Evolutionary conservation across 805 yeast genomes (phyloP), one percentile per base, ranked within the genome.

Genomic region (Wickerhamomyces hampshirensis): DNA sequence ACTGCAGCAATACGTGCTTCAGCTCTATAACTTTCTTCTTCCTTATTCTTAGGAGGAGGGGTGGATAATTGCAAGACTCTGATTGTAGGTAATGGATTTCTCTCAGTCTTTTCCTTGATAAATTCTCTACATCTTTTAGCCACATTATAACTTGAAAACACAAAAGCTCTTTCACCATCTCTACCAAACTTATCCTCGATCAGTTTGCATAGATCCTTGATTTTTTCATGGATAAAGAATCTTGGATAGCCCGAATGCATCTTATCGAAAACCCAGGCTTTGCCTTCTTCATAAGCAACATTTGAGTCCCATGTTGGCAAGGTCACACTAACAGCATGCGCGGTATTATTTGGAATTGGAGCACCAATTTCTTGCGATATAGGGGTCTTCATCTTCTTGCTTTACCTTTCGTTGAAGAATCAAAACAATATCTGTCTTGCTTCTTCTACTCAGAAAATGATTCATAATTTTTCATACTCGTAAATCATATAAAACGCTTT

Each of bases 291-390:
- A 53, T 93, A 93, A 4, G 87, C 96, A 1, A 93, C 84, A 4
- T 84, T 86, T 30, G 95, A 87, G 33, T 77, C 83, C 98, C 98
- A 93, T 0, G 96, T 84, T 6, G 98, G 98, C 23, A 91, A 69
- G 2, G 95, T 84, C 31, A 91, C 97, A 10, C 96, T 85, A 2
- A 91, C 96, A 0, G 97, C 96, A 59, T 93, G 98, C 3, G 82
- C 79, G 0, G 94, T 82, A 56, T 86, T 80, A 41, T 84, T 81
- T 3, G 98, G 97, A 40, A 93, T 89, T 2, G 96, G 77, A 13
- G 74, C 82, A 4, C 97, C 97, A 13, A 87, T 73, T 35, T 48
- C 53, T 39, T 54, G 57, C 2, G 57, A 53, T 23, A n/a, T n/a
- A n/a, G 56, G 56, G 4, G 31, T n/a, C 7, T 28, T 21, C 44